A percentile compares a stretch with the other conserved stretches of the same genome.
Evolutionary conservation across 2,329 filamentous ascomycete species (phyloP).

Genomic region (Fusarium sp.): DNA sequence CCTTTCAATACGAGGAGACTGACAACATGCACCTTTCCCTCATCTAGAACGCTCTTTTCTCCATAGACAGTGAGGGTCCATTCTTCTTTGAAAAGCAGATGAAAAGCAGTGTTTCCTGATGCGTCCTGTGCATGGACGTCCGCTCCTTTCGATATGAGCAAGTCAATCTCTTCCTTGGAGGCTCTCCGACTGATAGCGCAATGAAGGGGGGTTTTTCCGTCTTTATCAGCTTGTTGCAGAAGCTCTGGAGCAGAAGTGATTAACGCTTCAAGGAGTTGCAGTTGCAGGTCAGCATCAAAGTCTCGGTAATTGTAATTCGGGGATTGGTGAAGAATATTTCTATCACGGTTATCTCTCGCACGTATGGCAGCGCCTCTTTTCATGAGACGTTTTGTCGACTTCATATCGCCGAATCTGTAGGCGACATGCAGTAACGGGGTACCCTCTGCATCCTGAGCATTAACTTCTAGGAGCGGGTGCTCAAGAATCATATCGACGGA

Average conservation of each 20-base stretch:
- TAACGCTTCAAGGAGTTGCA: neutral
- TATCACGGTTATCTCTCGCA: neutral
- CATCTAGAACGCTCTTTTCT: neutral
- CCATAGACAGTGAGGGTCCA: neutral
- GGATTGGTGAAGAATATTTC: neutral
- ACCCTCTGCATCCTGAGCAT: neutral
- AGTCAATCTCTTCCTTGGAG: neutral
- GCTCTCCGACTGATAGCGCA: neutral
- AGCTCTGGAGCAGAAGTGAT: neutral
- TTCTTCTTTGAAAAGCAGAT: neutral
- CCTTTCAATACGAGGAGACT: neutral
- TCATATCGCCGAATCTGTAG: neutral
- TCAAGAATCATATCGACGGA: neutral
- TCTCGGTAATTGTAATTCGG: neutral
- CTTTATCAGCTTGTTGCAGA: neutral
- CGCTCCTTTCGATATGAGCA: neutral
- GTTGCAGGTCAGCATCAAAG: too few relatives aligned
- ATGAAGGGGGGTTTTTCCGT: neutral
- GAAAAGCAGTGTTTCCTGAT: neutral
- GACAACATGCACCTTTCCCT: fast-evolving
- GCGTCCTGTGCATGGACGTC: neutral
- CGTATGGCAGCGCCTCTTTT: neutral
- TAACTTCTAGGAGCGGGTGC: neutral
- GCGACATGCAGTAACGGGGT: neutral
- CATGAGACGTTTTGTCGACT: neutral